Conservation (phyloP, 768 basidiomycete species). For the Psilocybe subaeruginosa region DNA sequence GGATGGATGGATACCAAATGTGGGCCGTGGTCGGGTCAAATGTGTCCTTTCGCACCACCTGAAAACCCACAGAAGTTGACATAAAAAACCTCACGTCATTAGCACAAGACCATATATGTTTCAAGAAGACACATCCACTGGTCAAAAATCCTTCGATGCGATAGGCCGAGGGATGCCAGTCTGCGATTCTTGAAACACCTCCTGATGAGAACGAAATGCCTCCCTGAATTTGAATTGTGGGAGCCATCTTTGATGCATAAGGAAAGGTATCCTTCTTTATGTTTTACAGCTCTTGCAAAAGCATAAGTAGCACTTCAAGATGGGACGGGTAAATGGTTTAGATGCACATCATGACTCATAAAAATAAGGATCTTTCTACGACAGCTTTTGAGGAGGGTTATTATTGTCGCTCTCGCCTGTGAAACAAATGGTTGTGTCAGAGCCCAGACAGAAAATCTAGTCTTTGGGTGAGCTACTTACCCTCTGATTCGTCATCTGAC, state of each 20-base stretch:
- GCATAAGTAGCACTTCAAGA: not conserved
- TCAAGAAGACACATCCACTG: not conserved
- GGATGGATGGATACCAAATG: not conserved
- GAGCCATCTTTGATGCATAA: not conserved
- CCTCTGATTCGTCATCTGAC: slow-evolving; percentile 6
- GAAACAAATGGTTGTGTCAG: not conserved
- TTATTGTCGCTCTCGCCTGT: not conserved
- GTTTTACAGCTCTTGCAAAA: not conserved
- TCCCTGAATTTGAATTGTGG: not conserved
- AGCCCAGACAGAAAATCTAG: not conserved
- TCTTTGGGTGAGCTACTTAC: not conserved
- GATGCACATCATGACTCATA: not conserved
- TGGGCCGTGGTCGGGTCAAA: not conserved
- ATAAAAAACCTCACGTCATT: not conserved
- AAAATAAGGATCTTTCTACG: not conserved
- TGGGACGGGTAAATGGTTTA: not conserved
- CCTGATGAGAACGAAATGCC: not conserved
- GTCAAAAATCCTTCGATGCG: not conserved
- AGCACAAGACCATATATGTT: not conserved
- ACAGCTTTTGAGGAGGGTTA: not conserved
- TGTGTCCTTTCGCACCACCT: not conserved
- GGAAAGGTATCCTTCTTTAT: not conserved
- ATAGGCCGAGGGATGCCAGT: not conserved
- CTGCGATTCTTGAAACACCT: not conserved
- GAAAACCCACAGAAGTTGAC: not conserved